phyloP scores from a whole-genome alignment of 805 yeast genomes.

The Lachancea lanzarotensis region DNA sequence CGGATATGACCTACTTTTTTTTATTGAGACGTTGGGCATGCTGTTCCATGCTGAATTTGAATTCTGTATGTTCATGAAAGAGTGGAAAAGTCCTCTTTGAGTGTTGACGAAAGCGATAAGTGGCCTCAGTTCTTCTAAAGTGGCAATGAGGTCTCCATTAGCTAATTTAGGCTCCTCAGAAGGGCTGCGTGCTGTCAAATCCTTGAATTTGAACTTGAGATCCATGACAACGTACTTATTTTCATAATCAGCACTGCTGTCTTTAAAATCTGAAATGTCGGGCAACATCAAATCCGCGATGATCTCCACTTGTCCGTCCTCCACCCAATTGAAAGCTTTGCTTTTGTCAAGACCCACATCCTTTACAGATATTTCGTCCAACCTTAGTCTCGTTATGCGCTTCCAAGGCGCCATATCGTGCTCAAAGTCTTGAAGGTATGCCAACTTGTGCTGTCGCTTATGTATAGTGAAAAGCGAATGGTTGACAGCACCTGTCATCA shows the following conservation, averaged over 20 bases:
- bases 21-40: slow-evolving; percentile 26
- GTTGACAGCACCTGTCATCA: slow-evolving; percentile 67
- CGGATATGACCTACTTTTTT: slow-evolving; percentile 25
- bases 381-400: slow-evolving; percentile 41
- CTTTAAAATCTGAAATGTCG: slow-evolving; percentile 32
- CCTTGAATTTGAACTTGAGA: slow-evolving; percentile 56
- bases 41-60: slow-evolving; percentile 20
- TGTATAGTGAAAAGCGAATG: slow-evolving; percentile 72
- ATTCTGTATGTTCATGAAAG: slow-evolving; percentile 13
- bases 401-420: slow-evolving; percentile 42
- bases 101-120: slow-evolving; percentile 56
- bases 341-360: slow-evolving; percentile 32
- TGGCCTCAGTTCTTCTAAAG: slow-evolving; percentile 54
- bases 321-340: slow-evolving; percentile 60
- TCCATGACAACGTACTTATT: slow-evolving; percentile 59
- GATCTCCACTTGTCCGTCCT: slow-evolving; percentile 62
- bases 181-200: slow-evolving; percentile 53
- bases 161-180: slow-evolving; percentile 44
- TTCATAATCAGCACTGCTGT: slow-evolving; percentile 8
- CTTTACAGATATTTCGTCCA: slow-evolving; percentile 36
- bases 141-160: slow-evolving; percentile 48
- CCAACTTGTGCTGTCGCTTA: slow-evolving; percentile 56
- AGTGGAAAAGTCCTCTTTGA: slow-evolving; percentile 28
- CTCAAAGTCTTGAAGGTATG: slow-evolving; percentile 37
- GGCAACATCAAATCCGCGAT: slow-evolving; percentile 72